Conservation (phyloP, 1,284 basidiomycete species). For the Thelephora terrestris region DNA sequence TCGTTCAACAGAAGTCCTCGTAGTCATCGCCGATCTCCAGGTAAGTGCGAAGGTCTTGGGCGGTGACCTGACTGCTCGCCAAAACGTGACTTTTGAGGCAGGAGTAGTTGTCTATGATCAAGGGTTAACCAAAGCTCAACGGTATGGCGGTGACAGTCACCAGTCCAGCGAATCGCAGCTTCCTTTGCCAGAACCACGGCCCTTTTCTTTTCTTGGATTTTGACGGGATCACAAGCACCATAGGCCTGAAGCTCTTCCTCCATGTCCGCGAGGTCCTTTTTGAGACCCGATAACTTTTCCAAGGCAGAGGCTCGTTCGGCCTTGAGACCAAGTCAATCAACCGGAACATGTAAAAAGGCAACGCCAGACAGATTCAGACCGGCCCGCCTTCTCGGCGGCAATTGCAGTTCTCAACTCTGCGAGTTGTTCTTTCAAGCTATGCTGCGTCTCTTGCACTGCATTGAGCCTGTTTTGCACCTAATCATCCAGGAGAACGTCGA, state of each 20-base stretch:
- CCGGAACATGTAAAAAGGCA: neutral
- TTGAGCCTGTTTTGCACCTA: constrained; percentile 55
- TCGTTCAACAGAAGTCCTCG: constrained; percentile 51
- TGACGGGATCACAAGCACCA: constrained; percentile 74
- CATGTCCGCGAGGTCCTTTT: constrained; percentile 45
- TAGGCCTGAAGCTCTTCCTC: constrained; percentile 65
- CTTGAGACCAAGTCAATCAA: constrained; percentile 27
- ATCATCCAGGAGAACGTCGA: neutral
- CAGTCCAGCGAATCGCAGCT: constrained; percentile 78
- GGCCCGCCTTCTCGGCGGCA: constrained; percentile 40
- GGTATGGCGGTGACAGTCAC: constrained; percentile 30
- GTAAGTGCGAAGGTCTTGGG: constrained; percentile 50
- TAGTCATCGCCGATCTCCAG: constrained; percentile 62
- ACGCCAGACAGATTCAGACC: constrained; percentile 55
- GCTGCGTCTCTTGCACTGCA: constrained; percentile 41
- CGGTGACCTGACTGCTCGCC: constrained; percentile 46
- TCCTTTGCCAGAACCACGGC: constrained; percentile 68
- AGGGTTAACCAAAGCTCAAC: neutral
- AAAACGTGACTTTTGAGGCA: constrained; percentile 50
- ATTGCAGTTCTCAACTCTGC: constrained; percentile 24
- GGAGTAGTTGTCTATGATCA: constrained; percentile 20
- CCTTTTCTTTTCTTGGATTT: constrained; percentile 64
- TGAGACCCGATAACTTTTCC: constrained; percentile 36
- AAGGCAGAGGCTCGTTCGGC: constrained; percentile 42
- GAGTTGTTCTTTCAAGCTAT: constrained; percentile 37